Evolutionary conservation across 169 alveolate species (phyloP).

Genomic region (Neospora caninum): DNA sequence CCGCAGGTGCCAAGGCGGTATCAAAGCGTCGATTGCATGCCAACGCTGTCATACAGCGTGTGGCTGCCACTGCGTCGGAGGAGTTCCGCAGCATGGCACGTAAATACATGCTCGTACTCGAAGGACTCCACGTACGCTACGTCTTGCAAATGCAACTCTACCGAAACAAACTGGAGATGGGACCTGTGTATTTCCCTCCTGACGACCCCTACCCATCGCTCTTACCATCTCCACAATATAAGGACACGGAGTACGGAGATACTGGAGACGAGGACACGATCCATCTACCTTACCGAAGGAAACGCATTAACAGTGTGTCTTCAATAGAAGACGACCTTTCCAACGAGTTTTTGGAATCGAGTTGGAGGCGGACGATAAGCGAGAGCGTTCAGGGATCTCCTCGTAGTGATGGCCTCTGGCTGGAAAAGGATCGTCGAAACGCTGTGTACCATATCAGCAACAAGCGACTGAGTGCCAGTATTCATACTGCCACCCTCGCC

Average conservation of each 20-base stretch:
- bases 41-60: background rate
- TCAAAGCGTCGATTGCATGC: background rate
- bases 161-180: background rate
- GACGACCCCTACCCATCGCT: background rate
- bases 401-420: background rate
- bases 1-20: background rate
- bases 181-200: background rate
- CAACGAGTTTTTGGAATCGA: background rate
- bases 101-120: background rate
- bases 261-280: background rate
- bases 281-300: background rate
- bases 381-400: background rate
- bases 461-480: background rate
- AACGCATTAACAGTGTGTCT: background rate
- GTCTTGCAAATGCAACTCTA: background rate
- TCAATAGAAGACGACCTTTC: background rate
- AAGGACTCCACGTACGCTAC: background rate
- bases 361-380: background rate
- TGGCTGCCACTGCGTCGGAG: background rate
- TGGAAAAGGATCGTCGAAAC: background rate
- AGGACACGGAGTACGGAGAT: background rate
- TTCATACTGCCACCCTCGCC: background rate
- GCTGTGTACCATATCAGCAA: background rate
- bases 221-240: background rate
- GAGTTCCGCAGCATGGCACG: background rate